Evolutionary conservation across 768 basidiomycete genomes (phyloP).

Genomic region (Agaricus subrufescens): DNA sequence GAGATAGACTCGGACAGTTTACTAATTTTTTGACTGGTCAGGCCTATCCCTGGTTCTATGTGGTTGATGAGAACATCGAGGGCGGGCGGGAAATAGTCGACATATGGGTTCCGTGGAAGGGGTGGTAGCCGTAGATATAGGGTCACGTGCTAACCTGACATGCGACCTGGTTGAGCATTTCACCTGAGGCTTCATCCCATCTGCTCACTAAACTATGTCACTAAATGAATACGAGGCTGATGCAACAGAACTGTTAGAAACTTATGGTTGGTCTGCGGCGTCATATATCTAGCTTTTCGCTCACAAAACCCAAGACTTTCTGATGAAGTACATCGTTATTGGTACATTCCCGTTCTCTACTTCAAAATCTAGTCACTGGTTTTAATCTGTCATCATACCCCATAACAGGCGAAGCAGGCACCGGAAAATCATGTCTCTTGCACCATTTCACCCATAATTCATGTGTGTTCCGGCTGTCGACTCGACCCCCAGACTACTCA

Average conservation of each 20-base stretch:
- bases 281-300: constrained; percentile 12
- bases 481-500: constrained; percentile 12
- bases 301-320: constrained; percentile 64
- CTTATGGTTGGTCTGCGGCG: constrained; percentile 63
- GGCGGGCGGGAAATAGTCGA: constrained; percentile 59
- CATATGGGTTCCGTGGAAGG: constrained; percentile 89
- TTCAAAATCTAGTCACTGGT: constrained; percentile 5
- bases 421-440: constrained; percentile 94
- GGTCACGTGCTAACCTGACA: constrained; percentile 18
- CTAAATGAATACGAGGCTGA: constrained; percentile 69
- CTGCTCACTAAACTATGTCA: constrained; percentile 38
- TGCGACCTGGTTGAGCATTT: constrained; percentile 20
- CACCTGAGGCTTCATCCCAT: constrained; percentile 11
- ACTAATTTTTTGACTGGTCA: constrained; percentile 11
- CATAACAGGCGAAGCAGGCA: constrained; percentile 83
- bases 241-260: constrained; percentile 90
- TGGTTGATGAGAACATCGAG: constrained; percentile 61
- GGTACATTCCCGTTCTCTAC: constrained; percentile 39
- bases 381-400: not conserved
- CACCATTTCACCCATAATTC: constrained; percentile 96
- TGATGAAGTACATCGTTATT: constrained; percentile 98
- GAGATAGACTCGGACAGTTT: not conserved
- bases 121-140: constrained; percentile 51
- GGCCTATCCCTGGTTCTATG: constrained; percentile 79
- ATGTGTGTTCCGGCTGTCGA: constrained; percentile 51